phyloP scores from a whole-genome alignment of 495 filamentous ascomycete species.

The Jackrogersella multiformis region DNA sequence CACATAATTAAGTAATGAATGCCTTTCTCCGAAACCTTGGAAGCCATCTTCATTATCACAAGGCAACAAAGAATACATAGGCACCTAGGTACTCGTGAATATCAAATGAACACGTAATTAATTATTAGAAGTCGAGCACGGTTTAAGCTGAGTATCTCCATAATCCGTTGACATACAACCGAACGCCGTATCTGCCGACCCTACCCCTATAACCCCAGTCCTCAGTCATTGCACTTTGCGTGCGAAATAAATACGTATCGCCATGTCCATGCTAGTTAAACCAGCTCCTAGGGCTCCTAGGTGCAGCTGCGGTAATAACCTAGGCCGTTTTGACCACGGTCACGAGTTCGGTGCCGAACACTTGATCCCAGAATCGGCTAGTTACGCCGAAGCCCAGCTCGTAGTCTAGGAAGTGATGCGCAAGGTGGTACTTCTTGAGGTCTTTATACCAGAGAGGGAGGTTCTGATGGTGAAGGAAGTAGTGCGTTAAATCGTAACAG shows the following conservation, averaged over 20 bases:
- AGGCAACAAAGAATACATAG: no score
- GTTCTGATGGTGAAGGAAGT: constrained; percentile 98
- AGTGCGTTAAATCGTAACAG: constrained; percentile 97
- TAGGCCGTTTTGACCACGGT: constrained; percentile 67
- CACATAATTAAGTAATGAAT: no score
- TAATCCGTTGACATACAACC: constrained; percentile 22
- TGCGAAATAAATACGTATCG: constrained; percentile 10
- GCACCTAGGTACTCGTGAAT: no score
- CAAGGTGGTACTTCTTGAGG: constrained; percentile 95
- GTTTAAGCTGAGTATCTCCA: constrained; percentile 38
- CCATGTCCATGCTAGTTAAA: constrained; percentile 8
- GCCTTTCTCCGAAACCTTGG: neutral
- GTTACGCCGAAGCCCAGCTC: constrained; percentile 99
- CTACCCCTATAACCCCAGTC: constrained; percentile 15
- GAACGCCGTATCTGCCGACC: constrained; percentile 33
- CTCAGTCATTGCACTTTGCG: constrained; percentile 2
- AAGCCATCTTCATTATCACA: neutral
- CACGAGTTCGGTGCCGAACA: constrained; percentile 88
- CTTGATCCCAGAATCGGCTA: constrained; percentile 93
- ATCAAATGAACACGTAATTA: constrained; percentile 5
- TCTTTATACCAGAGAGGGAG: constrained; percentile 86
- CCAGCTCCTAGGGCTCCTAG: no score
- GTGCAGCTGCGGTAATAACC: neutral
- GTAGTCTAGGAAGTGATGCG: constrained; percentile 96
- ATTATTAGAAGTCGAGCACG: constrained; percentile 37